Conservation (phyloP, 2,329 filamentous ascomycete genomes). For the Fusarium piperis region DNA sequence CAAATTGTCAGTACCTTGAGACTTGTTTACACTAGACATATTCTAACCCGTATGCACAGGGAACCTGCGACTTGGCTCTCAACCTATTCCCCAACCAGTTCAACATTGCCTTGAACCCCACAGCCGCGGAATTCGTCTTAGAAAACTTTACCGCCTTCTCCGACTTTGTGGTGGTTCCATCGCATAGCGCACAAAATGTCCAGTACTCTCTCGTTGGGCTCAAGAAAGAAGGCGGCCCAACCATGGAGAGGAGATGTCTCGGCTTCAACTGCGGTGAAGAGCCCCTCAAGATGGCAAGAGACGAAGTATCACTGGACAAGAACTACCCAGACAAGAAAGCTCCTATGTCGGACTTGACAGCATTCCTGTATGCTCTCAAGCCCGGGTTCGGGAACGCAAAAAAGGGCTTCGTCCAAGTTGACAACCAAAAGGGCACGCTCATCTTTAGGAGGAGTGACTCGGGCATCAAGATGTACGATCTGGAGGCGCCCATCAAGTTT, state of each 20-base stretch:
- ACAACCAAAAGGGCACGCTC: constrained; percentile 21
- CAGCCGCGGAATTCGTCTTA: constrained; percentile 30
- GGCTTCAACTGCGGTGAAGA: constrained; percentile 40
- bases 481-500: constrained; percentile 1
- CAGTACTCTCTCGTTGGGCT: constrained; percentile 32
- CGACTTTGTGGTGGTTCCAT: constrained; percentile 36
- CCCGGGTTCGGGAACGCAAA: constrained; percentile 12
- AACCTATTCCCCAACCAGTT: constrained; percentile 40
- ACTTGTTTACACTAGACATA: neutral
- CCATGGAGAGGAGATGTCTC: constrained; percentile 30
- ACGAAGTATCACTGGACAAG: constrained; percentile 21
- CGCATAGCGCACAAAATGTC: constrained; percentile 37
- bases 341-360: constrained; percentile 37
- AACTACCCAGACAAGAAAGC: constrained; percentile 26
- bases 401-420: constrained; percentile 6
- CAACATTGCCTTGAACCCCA: constrained; percentile 34
- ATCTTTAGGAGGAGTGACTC: constrained; percentile 20
- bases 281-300: constrained; percentile 29
- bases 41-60: constrained; percentile 13
- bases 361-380: constrained; percentile 23
- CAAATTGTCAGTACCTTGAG: constrained; percentile 26
- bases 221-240: constrained; percentile 16
- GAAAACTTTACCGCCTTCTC: constrained; percentile 19
- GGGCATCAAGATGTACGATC: constrained; percentile 34
- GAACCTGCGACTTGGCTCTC: constrained; percentile 33